These are phyloP conservation scores for Pythium insidiosum DNA, from an alignment of 352 stramenopile species.

Conservation along the genomic window DNA sequence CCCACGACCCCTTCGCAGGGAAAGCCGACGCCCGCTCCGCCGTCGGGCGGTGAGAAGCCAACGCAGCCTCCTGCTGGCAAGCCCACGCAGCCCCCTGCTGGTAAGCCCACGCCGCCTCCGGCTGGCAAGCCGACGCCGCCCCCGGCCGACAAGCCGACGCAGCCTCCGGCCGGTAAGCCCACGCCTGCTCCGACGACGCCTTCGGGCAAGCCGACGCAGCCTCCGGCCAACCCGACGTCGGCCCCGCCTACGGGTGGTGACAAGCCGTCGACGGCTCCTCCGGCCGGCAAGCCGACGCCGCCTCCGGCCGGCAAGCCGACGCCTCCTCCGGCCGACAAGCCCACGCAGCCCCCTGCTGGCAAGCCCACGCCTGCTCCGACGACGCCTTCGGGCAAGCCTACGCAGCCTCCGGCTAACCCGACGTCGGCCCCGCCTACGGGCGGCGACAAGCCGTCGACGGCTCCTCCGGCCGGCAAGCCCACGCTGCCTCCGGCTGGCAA, in stretches of 20 bases:
- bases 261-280: too few relatives aligned
- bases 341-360: neutral
- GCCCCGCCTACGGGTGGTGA: neutral
- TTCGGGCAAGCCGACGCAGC: neutral
- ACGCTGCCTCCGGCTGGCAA: neutral
- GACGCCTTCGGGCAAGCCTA: neutral
- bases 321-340: neutral
- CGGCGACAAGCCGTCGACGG: neutral
- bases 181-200: neutral
- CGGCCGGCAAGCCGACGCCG: too few relatives aligned
- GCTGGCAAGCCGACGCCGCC: constrained; percentile 4
- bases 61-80: neutral
- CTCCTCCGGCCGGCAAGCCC: neutral
- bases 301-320: too few relatives aligned
- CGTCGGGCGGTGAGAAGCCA: neutral
- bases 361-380: neutral
- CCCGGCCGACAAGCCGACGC: too few relatives aligned
- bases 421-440: neutral
- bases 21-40: neutral
- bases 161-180: too few relatives aligned
- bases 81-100: neutral
- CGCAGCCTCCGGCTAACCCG: neutral
- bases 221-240: neutral
- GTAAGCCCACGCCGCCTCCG: neutral
- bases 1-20: too few relatives aligned